A percentile compares a stretch with the other conserved stretches of the same genome.
phyloP scores from a whole-genome alignment of 106 monocot genomes.

The Cymbidium sinense region DNA sequence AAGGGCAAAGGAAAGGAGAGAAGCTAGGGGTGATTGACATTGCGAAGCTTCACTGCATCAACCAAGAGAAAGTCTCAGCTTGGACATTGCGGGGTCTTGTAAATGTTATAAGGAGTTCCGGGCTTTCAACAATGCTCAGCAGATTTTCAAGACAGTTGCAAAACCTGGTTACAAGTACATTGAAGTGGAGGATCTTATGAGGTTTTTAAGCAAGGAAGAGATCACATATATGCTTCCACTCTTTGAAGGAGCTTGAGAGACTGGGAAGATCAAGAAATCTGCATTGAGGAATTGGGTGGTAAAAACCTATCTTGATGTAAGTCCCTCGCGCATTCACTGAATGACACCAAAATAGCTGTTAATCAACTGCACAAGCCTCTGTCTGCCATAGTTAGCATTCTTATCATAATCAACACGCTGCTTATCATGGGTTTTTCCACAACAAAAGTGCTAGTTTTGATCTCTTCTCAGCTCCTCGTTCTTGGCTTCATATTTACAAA shows the following conservation, averaged over 20 bases:
- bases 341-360: conserved; percentile 90
- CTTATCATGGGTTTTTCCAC: conserved; percentile 83
- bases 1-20: conserved; percentile 36
- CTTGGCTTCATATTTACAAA: conserved; percentile 88
- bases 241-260: conserved; percentile 50
- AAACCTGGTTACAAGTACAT: conserved; percentile 72
- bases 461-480: conserved; percentile 80
- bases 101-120: conserved; percentile 48
- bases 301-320: conserved; percentile 78
- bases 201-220: no score
- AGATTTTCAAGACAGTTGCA: conserved; percentile 87
- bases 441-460: conserved; percentile 63
- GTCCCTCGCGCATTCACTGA: conserved; percentile 73
- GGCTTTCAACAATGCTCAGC: conserved; percentile 60
- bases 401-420: conserved; percentile 46
- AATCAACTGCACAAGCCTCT: conserved; percentile 67
- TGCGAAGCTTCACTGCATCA: conserved; percentile 63
- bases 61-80: conserved; percentile 77
- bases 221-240: no score
- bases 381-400: conserved; percentile 28
- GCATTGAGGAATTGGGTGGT: conserved; percentile 53
- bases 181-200: conserved; percentile 68
- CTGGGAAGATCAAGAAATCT: conserved; percentile 50
- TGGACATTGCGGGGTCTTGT: conserved; percentile 86
- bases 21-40: conserved; percentile 68